Evolutionary conservation across 352 stramenopile genomes (phyloP), one percentile per base, ranked within the genome.

Genomic region (Pythium biforme): DNA sequence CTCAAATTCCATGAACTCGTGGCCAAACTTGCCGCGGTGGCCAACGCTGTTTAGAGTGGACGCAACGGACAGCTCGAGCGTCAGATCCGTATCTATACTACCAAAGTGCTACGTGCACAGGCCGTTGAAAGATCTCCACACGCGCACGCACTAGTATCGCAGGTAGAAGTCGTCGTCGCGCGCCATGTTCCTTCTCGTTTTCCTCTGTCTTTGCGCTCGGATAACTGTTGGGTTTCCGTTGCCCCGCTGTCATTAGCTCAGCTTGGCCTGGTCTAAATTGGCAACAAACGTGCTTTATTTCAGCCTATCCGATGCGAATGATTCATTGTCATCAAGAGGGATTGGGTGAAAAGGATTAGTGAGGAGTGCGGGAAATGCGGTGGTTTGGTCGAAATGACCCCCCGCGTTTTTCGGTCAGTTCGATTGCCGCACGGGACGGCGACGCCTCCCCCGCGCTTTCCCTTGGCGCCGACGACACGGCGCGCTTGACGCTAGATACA

Each of bases 1-100:
- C 72, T 99, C 95, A 66, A 99, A 99, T 79, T 99, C 96, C 91
- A 98, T 97, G 68, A 98, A 98, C 73, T 98, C 95, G 72, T 98
- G 94, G 20, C 96, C 97, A 73, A 98, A 98, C 73, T 98, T 96
- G 55, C 95, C 96, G 58, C 94, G 88, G 71, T 99, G 97, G 10
- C 97, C 96, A 23, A 99, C 94, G 70, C 89, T 97, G 43, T 34
- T 29, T 57, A n/a, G 15, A 17, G 20, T 55, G 20, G 55, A 22
- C 22, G 27, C 33, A 19, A 55, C 27, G 19, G 23, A 33, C 20
- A 55, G 23, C 17, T 12, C 20, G 14, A 47, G 7, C 27, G 5
- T 43, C 15, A 43, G 37, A 43, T 19, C 14, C 34, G 34, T 11
- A 19, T 10, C 34, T n/a, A 37, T 11, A 37, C 14, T n/a, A n/a